Evolutionary conservation across 345 rosid species (phyloP), one percentile per base, ranked within the genome.

Genomic region (Ceriops zippeliana): DNA sequence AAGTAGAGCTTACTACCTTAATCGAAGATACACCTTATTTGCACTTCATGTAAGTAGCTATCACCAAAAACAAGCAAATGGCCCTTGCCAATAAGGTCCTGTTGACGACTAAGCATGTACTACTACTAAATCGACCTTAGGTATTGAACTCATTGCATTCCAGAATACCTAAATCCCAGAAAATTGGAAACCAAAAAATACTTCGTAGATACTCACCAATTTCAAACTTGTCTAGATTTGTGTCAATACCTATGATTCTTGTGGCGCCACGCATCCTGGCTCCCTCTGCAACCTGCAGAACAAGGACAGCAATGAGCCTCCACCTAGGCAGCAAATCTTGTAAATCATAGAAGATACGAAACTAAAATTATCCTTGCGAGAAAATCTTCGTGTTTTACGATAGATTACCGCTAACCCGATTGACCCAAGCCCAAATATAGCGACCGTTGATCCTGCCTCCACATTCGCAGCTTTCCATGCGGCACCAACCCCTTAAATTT

Each of bases 381-480:
- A 15, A 56, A 42, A 42, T 42, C 49, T 42, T 11, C 0, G 49
- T 13, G 56, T 15, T 37, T 38, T 58, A 30, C 5, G 7, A 15
- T 20, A 54, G 52, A 74, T 59, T 87, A 93, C 97, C 42, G 98
- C 98, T 73, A 93, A 69, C 49, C 96, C 97, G 21, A 93, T 82
- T 32, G 97, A 85, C 42, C 98, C 97, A 49, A 93, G 83, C 75
- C 98, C 98, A 72, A 90, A 83, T 38, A 93, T 86, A 42, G 78
- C 98, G 73, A 90, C 91, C 24, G 92, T 90, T 65, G 98, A 86
- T 81, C 97, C 97, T 17, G 84, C 65, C 73, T 89, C 90, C 62
- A 93, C 97, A 31, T 87, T 76, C 32, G 96, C 98, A 17, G 90
- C 85, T 82, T 69, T 85, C 91, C 86, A 89, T 59, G 96, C 91